These are phyloP conservation scores for Syncephalastrum monosporum DNA, from an alignment of 371 early-diverging fungal genomes.

Conservation along the genomic window DNA sequence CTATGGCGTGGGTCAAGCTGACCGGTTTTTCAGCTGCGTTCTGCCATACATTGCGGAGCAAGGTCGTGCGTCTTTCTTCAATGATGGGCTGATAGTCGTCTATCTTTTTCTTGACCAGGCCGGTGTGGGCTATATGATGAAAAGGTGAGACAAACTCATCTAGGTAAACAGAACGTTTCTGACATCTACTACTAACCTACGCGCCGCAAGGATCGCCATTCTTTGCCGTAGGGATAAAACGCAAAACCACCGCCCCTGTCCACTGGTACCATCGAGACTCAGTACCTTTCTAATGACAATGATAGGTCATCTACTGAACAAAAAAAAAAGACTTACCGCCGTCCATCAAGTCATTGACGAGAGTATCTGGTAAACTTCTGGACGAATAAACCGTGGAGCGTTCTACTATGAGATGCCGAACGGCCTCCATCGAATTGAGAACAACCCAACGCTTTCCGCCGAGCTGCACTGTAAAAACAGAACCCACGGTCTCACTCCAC, in stretches of 20 bases:
- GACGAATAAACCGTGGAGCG: slow-evolving; percentile 45
- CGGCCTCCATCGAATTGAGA: slow-evolving; percentile 30
- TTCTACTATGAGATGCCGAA: slow-evolving; percentile 40
- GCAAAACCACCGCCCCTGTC: slow-evolving; percentile 47
- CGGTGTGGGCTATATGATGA: slow-evolving; percentile 29
- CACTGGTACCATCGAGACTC: slow-evolving; percentile 10
- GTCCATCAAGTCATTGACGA: slow-evolving; percentile 35
- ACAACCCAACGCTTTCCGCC: slow-evolving; percentile 45
- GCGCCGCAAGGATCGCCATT: slow-evolving; percentile 41
- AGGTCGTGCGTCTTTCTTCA: slow-evolving; percentile 18
- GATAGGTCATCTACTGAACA: not conserved
- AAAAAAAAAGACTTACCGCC: slow-evolving; percentile 27
- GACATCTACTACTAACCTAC: slow-evolving; percentile 28
- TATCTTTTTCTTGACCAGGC: slow-evolving; percentile 36
- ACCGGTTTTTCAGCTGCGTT: slow-evolving; percentile 3
- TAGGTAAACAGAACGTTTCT: not conserved
- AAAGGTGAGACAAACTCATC: not conserved
- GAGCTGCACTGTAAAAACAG: slow-evolving; percentile 41
- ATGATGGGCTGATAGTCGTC: slow-evolving; percentile 39
- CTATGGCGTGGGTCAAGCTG: slow-evolving; percentile 20
- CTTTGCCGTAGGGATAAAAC: slow-evolving; percentile 41
- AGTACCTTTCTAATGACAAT: not conserved
- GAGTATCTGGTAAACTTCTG: slow-evolving; percentile 32
- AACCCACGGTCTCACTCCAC: slow-evolving; percentile 37
- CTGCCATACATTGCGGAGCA: slow-evolving; percentile 16